Evolutionary conservation across 2,329 filamentous ascomycete genomes (phyloP).

Genomic region (Hypoxylon sp.): DNA sequence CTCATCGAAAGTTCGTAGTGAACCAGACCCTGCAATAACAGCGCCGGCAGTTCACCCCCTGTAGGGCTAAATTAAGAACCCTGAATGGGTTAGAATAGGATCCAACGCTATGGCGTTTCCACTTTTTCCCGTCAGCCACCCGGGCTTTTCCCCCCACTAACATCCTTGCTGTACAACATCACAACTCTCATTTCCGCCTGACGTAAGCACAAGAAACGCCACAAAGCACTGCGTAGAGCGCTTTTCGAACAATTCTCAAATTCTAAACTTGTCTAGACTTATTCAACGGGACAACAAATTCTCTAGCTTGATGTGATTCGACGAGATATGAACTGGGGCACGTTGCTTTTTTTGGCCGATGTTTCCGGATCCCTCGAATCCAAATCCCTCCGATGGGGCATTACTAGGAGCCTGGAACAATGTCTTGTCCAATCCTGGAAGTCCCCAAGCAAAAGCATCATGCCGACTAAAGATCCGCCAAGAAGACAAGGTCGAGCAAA

Average conservation of each 20-base stretch:
- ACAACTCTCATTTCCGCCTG: conserved; percentile 30
- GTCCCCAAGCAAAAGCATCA: conserved; percentile 10
- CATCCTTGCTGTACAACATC: conserved; percentile 29
- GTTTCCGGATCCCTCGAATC: conserved; percentile 26
- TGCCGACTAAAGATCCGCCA: background rate
- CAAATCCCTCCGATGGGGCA: conserved; percentile 9
- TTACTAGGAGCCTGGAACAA: conserved; percentile 7
- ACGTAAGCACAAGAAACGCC: conserved; percentile 40
- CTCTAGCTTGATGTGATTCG: conserved; percentile 3
- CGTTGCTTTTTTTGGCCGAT: conserved; percentile 14
- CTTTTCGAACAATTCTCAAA: background rate
- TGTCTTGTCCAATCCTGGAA: conserved; percentile 11
- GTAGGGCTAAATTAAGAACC: conserved; percentile 15
- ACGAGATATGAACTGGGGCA: conserved; percentile 13
- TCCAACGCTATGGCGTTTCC: conserved; percentile 13
- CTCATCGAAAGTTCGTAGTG: conserved; percentile 19
- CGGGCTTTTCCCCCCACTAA: conserved; percentile 16
- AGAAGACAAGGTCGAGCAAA: conserved; percentile 3
- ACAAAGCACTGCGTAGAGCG: conserved; percentile 13
- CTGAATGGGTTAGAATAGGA: conserved; percentile 3
- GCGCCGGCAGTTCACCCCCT: conserved; percentile 20
- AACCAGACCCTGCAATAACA: conserved; percentile 13
- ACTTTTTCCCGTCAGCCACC: conserved; percentile 25
- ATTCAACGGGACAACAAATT: background rate
- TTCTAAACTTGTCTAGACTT: background rate